Base-by-base conservation (phyloP, 2,329 filamentous ascomycete species). In the Diaporthe helianthi region DNA sequence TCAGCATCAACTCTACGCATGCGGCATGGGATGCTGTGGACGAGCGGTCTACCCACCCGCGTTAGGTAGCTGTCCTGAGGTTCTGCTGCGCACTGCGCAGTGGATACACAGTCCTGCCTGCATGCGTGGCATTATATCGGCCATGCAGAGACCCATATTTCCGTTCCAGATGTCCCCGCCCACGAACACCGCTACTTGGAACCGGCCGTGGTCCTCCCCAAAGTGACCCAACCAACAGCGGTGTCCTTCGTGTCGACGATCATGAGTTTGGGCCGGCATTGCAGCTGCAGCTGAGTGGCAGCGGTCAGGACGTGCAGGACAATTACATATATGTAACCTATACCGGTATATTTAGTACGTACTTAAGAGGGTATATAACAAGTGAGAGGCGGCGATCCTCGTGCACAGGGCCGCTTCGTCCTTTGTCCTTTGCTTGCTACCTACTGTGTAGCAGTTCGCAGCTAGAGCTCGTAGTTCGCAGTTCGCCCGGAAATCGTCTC, bases 91-190 rank as follows among this genome's bases (percentile, higher is more conserved):
- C 58, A 36, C 58, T 36, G n/a, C 58, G 58, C 58, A 36, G 58
- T 63, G 58, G 58, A 63, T 49, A 49, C 58, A 53, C 51, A 61
- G 36, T 49, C 58, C 15, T 17, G 29, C 24, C 29, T 49, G 58
- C 58, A 36, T 63, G 58, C 58, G 58, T 63, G 58, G 58, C 58
- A 63, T 63, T 63, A 63, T 44, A 63, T 63, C 58, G 58, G 58
- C 58, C 44, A 49, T 63, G 58, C 58, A 63, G 41, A 49, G 58
- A 17, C 58, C 58, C 58, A 63, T 63, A 36, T 49, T 63, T 63
- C 19, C 58, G 41, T 31, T 49, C 58, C n/a, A n/a, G n/a, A n/a
- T n/a, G n/a, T n/a, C n/a, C 58, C 58, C 58, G 58, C 58, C 44
- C 58, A 13, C 44, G 58, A 63, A 63, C 58, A 63, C 58, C 58